These are phyloP conservation scores for Ottelia alismoides DNA, from an alignment of 106 monocot species.

Conservation along the genomic window DNA sequence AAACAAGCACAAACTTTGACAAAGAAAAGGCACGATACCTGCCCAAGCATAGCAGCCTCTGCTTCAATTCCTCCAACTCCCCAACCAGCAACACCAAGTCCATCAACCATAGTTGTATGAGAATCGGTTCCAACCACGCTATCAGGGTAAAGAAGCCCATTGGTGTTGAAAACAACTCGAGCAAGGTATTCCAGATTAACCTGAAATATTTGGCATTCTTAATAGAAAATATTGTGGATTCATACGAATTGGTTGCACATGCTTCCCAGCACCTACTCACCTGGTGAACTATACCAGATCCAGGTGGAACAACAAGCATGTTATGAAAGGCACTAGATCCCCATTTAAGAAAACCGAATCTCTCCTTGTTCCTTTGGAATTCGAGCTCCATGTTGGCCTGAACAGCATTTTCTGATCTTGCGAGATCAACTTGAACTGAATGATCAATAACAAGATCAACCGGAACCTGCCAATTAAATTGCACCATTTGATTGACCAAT, in stretches of 20 bases:
- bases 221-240: too few relatives aligned
- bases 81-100: constrained; percentile 39
- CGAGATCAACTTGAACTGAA: constrained; percentile 23
- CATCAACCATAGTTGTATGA: constrained; percentile 98
- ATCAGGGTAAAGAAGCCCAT: constrained; percentile 74
- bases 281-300: constrained; percentile 25
- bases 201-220: too few relatives aligned
- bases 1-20: too few relatives aligned
- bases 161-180: constrained; percentile 79
- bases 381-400: constrained; percentile 24
- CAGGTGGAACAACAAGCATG: constrained; percentile 28
- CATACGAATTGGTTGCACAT: neutral
- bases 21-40: constrained; percentile 29
- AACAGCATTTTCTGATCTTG: constrained; percentile 23
- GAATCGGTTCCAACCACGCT: constrained; percentile 97
- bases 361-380: constrained; percentile 20
- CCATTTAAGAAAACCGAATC: constrained; percentile 25
- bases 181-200: constrained; percentile 97
- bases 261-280: neutral
- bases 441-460: constrained; percentile 28
- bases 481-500: too few relatives aligned
- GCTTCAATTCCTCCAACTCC: constrained; percentile 98
- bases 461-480: constrained; percentile 19
- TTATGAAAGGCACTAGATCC: constrained; percentile 20
- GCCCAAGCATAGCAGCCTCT: constrained; percentile 95